These are phyloP conservation scores for Naganishia sp. DNA, from an alignment of 1,284 basidiomycete genomes.

Conservation along the genomic window DNA sequence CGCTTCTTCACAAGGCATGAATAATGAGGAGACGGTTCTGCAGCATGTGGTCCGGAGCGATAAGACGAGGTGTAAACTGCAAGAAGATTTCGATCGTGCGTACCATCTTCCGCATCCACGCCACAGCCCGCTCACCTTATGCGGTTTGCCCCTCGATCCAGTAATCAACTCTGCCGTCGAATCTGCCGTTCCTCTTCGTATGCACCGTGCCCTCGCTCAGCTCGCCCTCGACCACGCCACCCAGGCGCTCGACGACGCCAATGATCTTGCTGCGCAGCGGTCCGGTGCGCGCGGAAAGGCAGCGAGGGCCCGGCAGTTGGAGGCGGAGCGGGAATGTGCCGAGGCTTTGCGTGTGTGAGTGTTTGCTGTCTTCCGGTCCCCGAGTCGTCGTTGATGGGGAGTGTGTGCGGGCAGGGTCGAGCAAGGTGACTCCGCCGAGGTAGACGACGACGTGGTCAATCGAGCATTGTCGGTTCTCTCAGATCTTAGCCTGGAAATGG, in stretches of 20 bases:
- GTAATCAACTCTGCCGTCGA: too few species aligned
- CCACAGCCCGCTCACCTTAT: too few species aligned
- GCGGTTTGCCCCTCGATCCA: not conserved
- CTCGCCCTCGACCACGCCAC: slow-evolving; percentile 16
- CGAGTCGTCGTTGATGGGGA: too few species aligned
- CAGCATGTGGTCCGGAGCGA: slow-evolving; percentile 52
- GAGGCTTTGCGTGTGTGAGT: slow-evolving; percentile 42
- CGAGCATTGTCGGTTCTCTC: too few species aligned
- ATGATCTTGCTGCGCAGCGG: slow-evolving; percentile 61
- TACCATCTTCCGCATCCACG: not conserved
- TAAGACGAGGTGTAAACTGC: slow-evolving; percentile 35
- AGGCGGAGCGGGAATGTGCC: slow-evolving; percentile 57
- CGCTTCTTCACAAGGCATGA: slow-evolving; percentile 35
- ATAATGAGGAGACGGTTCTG: slow-evolving; percentile 25
- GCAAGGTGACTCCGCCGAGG: too few species aligned
- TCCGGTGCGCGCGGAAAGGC: slow-evolving; percentile 64
- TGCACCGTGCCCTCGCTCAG: not conserved
- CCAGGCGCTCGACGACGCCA: slow-evolving; percentile 57
- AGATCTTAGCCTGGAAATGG: too few species aligned
- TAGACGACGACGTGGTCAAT: too few species aligned
- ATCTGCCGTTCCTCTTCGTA: too few species aligned
- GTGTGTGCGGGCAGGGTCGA: too few species aligned
- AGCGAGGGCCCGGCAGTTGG: slow-evolving; percentile 62
- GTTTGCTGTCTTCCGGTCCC: too few species aligned
- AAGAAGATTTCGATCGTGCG: slow-evolving; percentile 46